Evolutionary conservation across 371 early-diverging fungal species (phyloP).

Genomic region (Rhizopus microsporus): DNA sequence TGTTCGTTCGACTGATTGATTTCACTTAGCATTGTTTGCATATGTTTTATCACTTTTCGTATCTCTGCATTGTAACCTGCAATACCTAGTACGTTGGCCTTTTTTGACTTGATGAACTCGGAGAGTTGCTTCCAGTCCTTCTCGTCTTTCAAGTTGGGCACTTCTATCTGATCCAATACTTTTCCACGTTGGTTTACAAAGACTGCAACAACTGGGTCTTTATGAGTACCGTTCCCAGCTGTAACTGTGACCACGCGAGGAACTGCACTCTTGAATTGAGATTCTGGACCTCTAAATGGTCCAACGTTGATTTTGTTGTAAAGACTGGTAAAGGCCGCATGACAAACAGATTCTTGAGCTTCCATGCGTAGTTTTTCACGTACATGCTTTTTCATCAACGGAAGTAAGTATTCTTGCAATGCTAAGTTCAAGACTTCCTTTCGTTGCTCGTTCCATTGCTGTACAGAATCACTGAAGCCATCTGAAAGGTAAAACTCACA

Average conservation of each 20-base stretch:
- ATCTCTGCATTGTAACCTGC: constrained; percentile 80
- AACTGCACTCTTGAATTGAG: constrained; percentile 44
- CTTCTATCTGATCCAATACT: constrained; percentile 63
- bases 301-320: constrained; percentile 78
- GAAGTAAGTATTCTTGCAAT: constrained; percentile 67
- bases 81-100: constrained; percentile 82
- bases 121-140: constrained; percentile 54
- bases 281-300: constrained; percentile 61
- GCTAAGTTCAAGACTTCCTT: constrained; percentile 63
- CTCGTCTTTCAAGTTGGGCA: constrained; percentile 65
- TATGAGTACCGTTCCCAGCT: constrained; percentile 76
- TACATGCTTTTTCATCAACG: constrained; percentile 73
- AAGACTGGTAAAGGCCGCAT: constrained; percentile 62
- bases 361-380: constrained; percentile 71
- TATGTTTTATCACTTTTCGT: constrained; percentile 68
- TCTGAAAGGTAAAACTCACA: constrained; percentile 65
- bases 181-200: constrained; percentile 79
- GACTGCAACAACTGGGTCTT: constrained; percentile 73
- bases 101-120: constrained; percentile 62
- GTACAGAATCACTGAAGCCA: constrained; percentile 61
- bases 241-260: constrained; percentile 87
- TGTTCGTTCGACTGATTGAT: constrained; percentile 42
- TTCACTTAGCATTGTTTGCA: constrained; percentile 60
- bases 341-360: constrained; percentile 74
- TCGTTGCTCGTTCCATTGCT: constrained; percentile 85